phyloP scores from a whole-genome alignment of 352 stramenopile genomes.

The Albugo candida region DNA sequence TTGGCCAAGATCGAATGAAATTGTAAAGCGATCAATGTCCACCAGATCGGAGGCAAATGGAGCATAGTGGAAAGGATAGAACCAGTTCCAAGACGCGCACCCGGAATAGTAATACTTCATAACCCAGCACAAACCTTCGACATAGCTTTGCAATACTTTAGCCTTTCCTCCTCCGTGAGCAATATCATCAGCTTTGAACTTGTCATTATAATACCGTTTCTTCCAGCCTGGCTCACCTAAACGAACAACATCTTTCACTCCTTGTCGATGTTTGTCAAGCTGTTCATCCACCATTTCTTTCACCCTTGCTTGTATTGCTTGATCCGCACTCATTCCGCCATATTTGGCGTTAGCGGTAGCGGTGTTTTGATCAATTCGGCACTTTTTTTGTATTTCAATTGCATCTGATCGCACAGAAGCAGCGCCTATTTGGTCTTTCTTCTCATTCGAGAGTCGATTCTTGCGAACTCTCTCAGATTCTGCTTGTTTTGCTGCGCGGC shows the following conservation, averaged over 20 bases:
- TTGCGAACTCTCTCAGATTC: constrained; percentile 56
- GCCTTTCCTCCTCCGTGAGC: constrained; percentile 70
- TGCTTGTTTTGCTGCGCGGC: constrained; percentile 63
- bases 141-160: constrained; percentile 88
- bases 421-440: constrained; percentile 49
- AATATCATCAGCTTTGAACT: constrained; percentile 75
- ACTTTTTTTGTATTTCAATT: constrained; percentile 65
- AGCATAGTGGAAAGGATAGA: constrained; percentile 99
- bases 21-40: constrained; percentile 74
- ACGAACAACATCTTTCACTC: constrained; percentile 85
- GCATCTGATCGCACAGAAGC: constrained; percentile 38
- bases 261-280: constrained; percentile 61
- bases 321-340: constrained; percentile 29
- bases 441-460: constrained; percentile 31
- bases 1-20: constrained; percentile 87
- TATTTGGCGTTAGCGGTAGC: constrained; percentile 56
- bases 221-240: constrained; percentile 95
- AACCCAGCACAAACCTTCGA: constrained; percentile 98
- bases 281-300: constrained; percentile 59
- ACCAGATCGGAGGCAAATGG: constrained; percentile 85
- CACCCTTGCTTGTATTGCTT: constrained; percentile 63
- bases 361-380: constrained; percentile 35
- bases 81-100: constrained; percentile 98
- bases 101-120: constrained; percentile 98
- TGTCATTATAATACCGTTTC: constrained; percentile 78